phyloP scores from a whole-genome alignment of 2,329 filamentous ascomycete genomes.

The Tolypocladium nubicola region DNA sequence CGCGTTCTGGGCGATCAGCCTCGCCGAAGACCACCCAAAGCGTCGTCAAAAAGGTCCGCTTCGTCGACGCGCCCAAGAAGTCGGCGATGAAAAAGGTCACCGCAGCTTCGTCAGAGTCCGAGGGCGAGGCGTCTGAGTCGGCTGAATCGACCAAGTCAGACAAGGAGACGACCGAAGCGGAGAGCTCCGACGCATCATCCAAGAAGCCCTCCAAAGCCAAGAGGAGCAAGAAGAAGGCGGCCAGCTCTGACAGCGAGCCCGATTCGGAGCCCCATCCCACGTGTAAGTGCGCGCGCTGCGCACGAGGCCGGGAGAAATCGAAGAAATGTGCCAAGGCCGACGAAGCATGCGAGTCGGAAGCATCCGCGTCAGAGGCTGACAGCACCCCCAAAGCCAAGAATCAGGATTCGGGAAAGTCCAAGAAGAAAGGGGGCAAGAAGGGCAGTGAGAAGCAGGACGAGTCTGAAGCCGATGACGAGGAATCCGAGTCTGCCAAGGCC shows the following conservation, averaged over 20 bases:
- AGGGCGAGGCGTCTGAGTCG: slow-evolving; percentile 12
- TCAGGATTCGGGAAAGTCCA: not conserved
- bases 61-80: slow-evolving; percentile 22
- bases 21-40: slow-evolving; percentile 3
- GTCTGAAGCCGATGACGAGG: slow-evolving; percentile 14
- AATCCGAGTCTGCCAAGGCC: slow-evolving; percentile 12
- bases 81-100: slow-evolving; percentile 25
- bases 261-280: slow-evolving; percentile 23
- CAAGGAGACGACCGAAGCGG: slow-evolving; percentile 7
- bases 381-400: slow-evolving; percentile 1
- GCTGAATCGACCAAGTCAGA: slow-evolving; percentile 8
- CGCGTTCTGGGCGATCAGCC: slow-evolving; percentile 21
- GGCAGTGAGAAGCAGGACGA: slow-evolving; percentile 10
- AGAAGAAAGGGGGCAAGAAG: slow-evolving; percentile 11
- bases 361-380: not conserved
- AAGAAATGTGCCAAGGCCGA: slow-evolving; percentile 3
- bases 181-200: slow-evolving; percentile 7
- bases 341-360: not conserved
- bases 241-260: slow-evolving; percentile 13
- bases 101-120: slow-evolving; percentile 11
- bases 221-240: slow-evolving; percentile 9
- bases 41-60: slow-evolving; percentile 32
- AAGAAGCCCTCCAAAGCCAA: slow-evolving; percentile 6
- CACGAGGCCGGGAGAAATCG: slow-evolving; percentile 8
- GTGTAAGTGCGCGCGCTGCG: slow-evolving; percentile 16